Conservation (phyloP, 768 basidiomycete species). For the Trametes coccinea region DNA sequence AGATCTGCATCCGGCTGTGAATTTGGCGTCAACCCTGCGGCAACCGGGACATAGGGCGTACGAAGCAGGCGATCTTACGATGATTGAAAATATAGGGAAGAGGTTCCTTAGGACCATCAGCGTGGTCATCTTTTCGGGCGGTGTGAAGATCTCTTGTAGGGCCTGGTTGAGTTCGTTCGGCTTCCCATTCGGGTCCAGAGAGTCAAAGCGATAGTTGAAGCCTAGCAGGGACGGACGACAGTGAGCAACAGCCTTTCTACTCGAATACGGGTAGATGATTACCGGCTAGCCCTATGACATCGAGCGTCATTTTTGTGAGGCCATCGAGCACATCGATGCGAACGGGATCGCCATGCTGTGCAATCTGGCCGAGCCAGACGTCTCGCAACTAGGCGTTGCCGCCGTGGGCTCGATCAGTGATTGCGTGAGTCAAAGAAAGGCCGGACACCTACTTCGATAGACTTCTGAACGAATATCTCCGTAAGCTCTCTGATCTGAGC, state of each 20-base stretch:
- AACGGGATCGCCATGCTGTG: slow-evolving; percentile 8
- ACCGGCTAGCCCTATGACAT: slow-evolving; percentile 45
- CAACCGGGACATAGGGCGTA: slow-evolving; percentile 33
- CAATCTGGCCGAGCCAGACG: neutral
- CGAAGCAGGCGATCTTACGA: too few species aligned
- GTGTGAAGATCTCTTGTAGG: slow-evolving; percentile 8
- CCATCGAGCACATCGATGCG: slow-evolving; percentile 35
- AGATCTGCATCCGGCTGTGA: slow-evolving; percentile 5
- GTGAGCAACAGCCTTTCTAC: neutral
- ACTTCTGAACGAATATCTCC: slow-evolving; percentile 56
- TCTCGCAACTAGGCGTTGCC: slow-evolving; percentile 8
- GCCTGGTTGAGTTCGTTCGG: slow-evolving; percentile 34
- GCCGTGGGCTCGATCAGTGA: too few species aligned
- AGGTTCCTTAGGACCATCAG: neutral
- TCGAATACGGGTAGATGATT: too few species aligned
- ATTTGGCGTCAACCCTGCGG: neutral
- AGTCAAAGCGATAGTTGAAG: slow-evolving; percentile 36
- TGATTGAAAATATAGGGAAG: too few species aligned
- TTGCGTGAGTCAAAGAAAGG: too few species aligned
- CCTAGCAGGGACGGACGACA: slow-evolving; percentile 17
- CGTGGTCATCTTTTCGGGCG: neutral
- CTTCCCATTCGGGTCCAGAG: slow-evolving; percentile 28
- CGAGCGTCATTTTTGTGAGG: slow-evolving; percentile 38
- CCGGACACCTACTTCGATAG: slow-evolving; percentile 41
- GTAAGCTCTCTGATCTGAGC: slow-evolving; percentile 59